A percentile compares a stretch with the other conserved stretches of the same genome.
Conservation (phyloP, 352 stramenopile species). For the Aphanomyces cochlioides region DNA sequence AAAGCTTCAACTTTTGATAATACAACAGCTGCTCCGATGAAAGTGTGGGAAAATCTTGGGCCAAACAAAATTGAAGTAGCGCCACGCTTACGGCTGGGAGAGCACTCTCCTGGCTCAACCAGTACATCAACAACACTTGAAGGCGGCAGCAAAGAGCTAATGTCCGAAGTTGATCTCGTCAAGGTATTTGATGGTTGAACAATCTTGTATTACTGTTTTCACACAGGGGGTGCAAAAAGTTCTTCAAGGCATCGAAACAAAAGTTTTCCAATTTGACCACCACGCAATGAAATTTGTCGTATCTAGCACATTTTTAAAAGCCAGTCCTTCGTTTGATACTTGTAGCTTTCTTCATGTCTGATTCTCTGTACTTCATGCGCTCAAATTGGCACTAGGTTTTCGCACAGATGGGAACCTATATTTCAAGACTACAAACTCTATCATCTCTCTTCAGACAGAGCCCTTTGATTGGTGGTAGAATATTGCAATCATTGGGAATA, state of each 20-base stretch:
- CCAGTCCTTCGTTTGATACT: not conserved
- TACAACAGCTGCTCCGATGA: not conserved
- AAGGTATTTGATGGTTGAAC: not conserved
- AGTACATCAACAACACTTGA: not conserved
- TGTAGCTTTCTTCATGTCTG: not conserved
- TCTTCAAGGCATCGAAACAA: slow-evolving; percentile 10
- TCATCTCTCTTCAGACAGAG: not conserved
- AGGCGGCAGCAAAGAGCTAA: not conserved
- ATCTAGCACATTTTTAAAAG: not conserved
- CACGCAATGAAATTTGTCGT: not conserved
- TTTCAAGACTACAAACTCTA: not conserved
- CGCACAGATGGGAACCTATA: slow-evolving; percentile 1
- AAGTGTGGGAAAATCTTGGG: slow-evolving; percentile 23
- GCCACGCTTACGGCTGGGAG: not conserved
- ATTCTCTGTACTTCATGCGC: not conserved
- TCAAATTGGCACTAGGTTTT: slow-evolving; percentile 17
- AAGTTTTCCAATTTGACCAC: not conserved
- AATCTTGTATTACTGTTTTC: not conserved
- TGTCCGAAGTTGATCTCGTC: not conserved
- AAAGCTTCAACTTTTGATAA: not conserved
- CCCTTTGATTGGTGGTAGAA: not conserved
- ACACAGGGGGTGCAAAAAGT: not conserved
- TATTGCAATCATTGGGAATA: not conserved
- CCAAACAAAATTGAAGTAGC: slow-evolving; percentile 3
- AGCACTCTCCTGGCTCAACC: not conserved